phyloP scores from a whole-genome alignment of 345 rosid species.

The Noccaea caerulescens region DNA sequence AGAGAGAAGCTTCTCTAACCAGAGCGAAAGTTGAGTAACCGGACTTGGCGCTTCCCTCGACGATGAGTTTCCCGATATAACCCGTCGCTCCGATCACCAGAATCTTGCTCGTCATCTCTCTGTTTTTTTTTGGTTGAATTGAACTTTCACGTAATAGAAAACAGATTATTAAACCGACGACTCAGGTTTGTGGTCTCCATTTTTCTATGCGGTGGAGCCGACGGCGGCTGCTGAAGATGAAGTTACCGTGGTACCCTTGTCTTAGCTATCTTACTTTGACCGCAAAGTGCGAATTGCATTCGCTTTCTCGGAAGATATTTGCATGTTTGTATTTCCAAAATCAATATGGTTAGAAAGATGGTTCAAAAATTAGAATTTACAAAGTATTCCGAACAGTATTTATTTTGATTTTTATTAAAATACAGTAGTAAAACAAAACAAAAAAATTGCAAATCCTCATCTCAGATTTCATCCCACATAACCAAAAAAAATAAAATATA shows the following conservation, averaged over 20 bases:
- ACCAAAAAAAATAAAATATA: neutral
- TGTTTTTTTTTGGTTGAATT: constrained; percentile 3
- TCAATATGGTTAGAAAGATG: neutral
- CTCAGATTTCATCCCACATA: neutral
- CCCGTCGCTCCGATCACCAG: constrained; percentile 54
- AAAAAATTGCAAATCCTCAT: neutral
- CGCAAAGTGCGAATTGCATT: neutral
- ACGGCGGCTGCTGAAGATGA: neutral
- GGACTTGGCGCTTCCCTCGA: constrained; percentile 46
- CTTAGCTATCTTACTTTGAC: constrained; percentile 6
- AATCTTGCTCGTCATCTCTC: constrained; percentile 46
- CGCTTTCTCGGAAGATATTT: too few species aligned
- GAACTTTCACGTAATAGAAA: neutral
- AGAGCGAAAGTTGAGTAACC: constrained; percentile 50
- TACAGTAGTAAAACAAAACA: too few species aligned
- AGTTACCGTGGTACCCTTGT: constrained; percentile 15
- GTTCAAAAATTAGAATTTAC: too few species aligned
- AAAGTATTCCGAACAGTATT: too few species aligned
- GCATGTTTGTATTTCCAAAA: too few species aligned
- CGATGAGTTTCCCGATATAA: constrained; percentile 43
- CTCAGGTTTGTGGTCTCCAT: neutral
- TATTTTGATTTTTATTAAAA: too few species aligned
- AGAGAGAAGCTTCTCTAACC: constrained; percentile 48
- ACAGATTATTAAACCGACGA: neutral
- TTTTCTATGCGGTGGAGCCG: neutral